phyloP scores from a whole-genome alignment of 495 filamentous ascomycete genomes.

The Tuber umbilicatum region DNA sequence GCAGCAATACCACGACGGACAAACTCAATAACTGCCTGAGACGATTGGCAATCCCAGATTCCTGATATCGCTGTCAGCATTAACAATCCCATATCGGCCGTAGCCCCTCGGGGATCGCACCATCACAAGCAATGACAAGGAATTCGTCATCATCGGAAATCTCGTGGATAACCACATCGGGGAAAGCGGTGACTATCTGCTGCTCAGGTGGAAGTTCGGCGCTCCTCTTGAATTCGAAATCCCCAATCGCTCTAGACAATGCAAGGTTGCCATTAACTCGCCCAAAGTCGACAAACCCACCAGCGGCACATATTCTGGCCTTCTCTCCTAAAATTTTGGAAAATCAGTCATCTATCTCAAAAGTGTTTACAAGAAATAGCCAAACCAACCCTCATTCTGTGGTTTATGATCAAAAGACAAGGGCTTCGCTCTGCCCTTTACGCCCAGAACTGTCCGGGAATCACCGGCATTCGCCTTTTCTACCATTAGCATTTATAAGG shows the following conservation, averaged over 20 bases:
- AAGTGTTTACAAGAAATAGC: neutral
- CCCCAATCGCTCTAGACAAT: conserved; percentile 93
- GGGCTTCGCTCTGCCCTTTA: conserved; percentile 94
- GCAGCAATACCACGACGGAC: conserved; percentile 91
- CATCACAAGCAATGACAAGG: conserved; percentile 92
- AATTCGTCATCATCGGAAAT: conserved; percentile 93
- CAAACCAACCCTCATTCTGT: conserved; percentile 77
- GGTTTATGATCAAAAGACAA: conserved; percentile 98
- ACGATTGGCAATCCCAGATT: conserved; percentile 99
- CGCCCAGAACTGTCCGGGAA: conserved; percentile 84
- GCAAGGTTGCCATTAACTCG: conserved; percentile 97
- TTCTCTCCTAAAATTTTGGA: conserved; percentile 66
- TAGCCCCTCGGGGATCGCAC: conserved; percentile 49
- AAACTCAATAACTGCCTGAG: conserved; percentile 93
- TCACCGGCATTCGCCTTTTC: conserved; percentile 89
- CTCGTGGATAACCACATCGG: conserved; percentile 85
- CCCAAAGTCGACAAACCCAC: conserved; percentile 97
- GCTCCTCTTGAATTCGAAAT: conserved; percentile 99
- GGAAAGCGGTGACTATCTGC: conserved; percentile 95
- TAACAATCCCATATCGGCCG: conserved; percentile 5
- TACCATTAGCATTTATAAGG: conserved; percentile 25
- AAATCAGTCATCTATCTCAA: conserved; percentile 15
- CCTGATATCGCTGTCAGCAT: conserved; percentile 52
- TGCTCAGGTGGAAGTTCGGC: conserved; percentile 90
- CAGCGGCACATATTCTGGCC: conserved; percentile 87